Percentiles rank a stretch among this genome's conserved stretches.
Evolutionary conservation across 2,329 filamentous ascomycete genomes (phyloP).

Genomic region (Tympanopsis confertula): DNA sequence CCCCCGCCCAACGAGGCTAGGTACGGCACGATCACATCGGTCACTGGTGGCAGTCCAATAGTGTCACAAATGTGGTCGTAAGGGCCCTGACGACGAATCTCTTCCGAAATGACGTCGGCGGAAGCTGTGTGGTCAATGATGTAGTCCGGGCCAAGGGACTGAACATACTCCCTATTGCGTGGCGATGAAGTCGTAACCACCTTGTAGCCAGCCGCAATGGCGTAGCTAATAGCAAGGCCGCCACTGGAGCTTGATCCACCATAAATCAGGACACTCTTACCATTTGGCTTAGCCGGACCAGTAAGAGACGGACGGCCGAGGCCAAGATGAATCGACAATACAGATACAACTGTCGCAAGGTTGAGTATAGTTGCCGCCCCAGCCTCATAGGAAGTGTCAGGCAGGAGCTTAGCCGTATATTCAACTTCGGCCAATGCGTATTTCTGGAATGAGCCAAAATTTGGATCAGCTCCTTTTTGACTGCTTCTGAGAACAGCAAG

Average conservation of each 20-base stretch:
- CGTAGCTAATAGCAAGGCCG: constrained; percentile 13
- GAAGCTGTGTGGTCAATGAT: constrained; percentile 14
- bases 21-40: constrained; percentile 8
- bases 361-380: constrained; percentile 12
- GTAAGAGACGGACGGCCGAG: constrained; percentile 5
- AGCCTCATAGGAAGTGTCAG: constrained; percentile 9
- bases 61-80: constrained; percentile 15
- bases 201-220: constrained; percentile 13
- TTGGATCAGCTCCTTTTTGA: constrained; percentile 5
- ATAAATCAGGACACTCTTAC: constrained; percentile 18
- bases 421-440: constrained; percentile 8
- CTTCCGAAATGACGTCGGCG: constrained; percentile 7
- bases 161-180: constrained; percentile 14
- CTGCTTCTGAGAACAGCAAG: constrained; percentile 8
- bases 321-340: constrained; percentile 7
- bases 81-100: constrained; percentile 11
- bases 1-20: neutral
- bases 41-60: constrained; percentile 11
- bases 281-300: constrained; percentile 8
- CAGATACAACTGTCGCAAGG: constrained; percentile 11
- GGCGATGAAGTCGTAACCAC: constrained; percentile 20
- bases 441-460: constrained; percentile 10
- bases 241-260: constrained; percentile 17
- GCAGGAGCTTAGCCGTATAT: constrained; percentile 9
- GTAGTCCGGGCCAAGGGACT: constrained; percentile 11